Evolutionary conservation across 2,329 filamentous ascomycete genomes (phyloP), one percentile per base, ranked within the genome.

Genomic region (Penicillium sp.): DNA sequence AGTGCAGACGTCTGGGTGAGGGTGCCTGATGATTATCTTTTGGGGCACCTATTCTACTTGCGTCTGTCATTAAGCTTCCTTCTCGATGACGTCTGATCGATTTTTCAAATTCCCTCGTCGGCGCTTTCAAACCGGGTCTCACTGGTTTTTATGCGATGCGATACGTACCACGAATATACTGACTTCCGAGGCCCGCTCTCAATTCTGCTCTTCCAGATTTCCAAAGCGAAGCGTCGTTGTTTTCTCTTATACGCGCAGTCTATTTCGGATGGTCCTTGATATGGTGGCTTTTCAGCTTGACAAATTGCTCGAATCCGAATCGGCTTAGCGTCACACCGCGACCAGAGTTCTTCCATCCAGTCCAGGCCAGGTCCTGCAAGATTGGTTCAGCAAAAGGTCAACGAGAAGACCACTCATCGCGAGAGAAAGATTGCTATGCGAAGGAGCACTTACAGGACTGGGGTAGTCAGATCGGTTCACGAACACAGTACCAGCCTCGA

Each of bases 321-420:
- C 74, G 83, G 70, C 88, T 93, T 56, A 97, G 71, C 7, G 90
- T 96, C 55, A 90, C 84, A 15, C 91, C 91, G 67, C 87, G 90
- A 50, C 91, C 91, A 45, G 89, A 95, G 64, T 95, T 89, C 74
- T 97, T 97, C 89, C 89, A 96, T 8, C 91, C 91, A 2, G 90
- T 93, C 88, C 88, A 94, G n/a, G 89, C 88, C 53, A 94, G 79
- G 66, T 94, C 88, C 86, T 91, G 56, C 9, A 7, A 4, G 14
- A n/a, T 9, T 4, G 11, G 6, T 27, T 7, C 5, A n/a, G 14
- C 11, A 27, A n/a, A 13, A 7, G n/a, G n/a, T n/a, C n/a, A n/a
- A n/a, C n/a, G n/a, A n/a, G n/a, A n/a, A n/a, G n/a, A n/a, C n/a
- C n/a, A n/a, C n/a, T n/a, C n/a, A n/a, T n/a, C n/a, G n/a, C n/a